Evolutionary conservation across 2,329 filamentous ascomycete species (phyloP), one percentile per base, ranked within the genome.

Genomic region (Sclerotinia trifoliorum): DNA sequence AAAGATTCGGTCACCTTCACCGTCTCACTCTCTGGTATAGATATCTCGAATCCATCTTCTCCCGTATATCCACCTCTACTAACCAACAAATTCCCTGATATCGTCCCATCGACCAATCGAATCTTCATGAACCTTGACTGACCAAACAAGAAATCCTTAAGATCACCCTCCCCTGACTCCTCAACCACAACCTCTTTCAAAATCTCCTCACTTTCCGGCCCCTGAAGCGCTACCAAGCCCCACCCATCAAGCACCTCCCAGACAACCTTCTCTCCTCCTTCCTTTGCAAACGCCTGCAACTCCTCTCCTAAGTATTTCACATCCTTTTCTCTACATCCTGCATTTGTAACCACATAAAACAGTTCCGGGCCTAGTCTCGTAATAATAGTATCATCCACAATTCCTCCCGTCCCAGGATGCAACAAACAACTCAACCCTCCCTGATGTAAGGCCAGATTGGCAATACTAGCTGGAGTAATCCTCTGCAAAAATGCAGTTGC

Each of bases 21-120:
- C 11, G 89, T 88, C 74, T 89, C 85, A 32, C 84, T 83, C 0
- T 86, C 84, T 0, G 90, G 87, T 75, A 97, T 91, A 52, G 92
- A 95, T 76, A 99, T 92, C 82, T 99, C 95, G 80, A 99, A 99
- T 54, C 95, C 95, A 79, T 99, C 95, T 82, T 99, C 95, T 70
- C 95, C 95, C 0, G 95, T 99, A 83, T 99, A 99, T 5, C 95
- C 95, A 58, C 91, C 95, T 70, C 95, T 88, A 77, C 89, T 94
- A 77, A 97, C 88, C 63, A 97, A 85, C 60, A 95, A 76, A 77
- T 72, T 83, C 79, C 70, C 83, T 75, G 70, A 83, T 74, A 77
- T 69, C 67, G 76, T 73, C 49, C 83, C 84, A 56, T 84, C 85
- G 49, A 83, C 80, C 17, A 92, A 82, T 71, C 84, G 86, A 65